phyloP scores from a whole-genome alignment of 108 stramenopile genomes.

The Cyclostephanos tholiformis region DNA sequence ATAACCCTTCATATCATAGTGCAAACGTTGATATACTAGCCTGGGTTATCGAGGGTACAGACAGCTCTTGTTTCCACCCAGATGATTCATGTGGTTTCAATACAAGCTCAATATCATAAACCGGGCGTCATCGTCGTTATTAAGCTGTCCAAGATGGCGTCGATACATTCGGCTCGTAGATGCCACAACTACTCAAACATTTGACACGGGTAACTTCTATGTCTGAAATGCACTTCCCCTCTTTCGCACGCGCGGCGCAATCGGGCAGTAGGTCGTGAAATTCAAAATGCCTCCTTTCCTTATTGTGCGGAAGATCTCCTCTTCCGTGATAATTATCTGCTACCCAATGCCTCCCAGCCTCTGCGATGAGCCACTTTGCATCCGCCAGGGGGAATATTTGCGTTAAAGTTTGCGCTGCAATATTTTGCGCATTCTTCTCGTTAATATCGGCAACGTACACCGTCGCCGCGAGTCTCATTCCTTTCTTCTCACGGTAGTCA shows the following conservation, averaged over 20 bases:
- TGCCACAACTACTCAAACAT: slow-evolving; percentile 40
- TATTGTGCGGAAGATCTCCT: slow-evolving; percentile 44
- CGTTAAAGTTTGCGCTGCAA: slow-evolving; percentile 34
- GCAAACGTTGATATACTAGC: slow-evolving; percentile 23
- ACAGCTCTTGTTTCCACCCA: slow-evolving; percentile 36
- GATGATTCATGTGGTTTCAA: slow-evolving; percentile 25
- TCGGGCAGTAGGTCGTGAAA: slow-evolving; percentile 27
- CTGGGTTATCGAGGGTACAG: slow-evolving; percentile 22
- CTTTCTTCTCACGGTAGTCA: slow-evolving; percentile 61
- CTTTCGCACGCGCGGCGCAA: slow-evolving; percentile 37
- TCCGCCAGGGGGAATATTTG: slow-evolving; percentile 49
- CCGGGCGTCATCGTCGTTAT: slow-evolving; percentile 19
- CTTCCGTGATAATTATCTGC: slow-evolving; percentile 15
- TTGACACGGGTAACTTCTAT: slow-evolving; percentile 20
- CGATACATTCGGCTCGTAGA: slow-evolving; percentile 33
- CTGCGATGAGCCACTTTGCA: slow-evolving; percentile 34
- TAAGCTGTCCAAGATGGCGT: slow-evolving; percentile 26
- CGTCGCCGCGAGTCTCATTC: slow-evolving; percentile 64
- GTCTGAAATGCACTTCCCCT: slow-evolving; percentile 44
- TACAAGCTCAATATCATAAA: slow-evolving; percentile 26
- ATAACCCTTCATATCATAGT: slow-evolving; percentile 12
- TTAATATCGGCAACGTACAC: slow-evolving; percentile 73
- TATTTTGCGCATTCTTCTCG: slow-evolving; percentile 46
- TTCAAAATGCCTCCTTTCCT: slow-evolving; percentile 49
- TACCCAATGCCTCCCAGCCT: slow-evolving; percentile 47